Evolutionary conservation across 805 yeast genomes (phyloP).

Genomic region (Diddensiella santjacobensis): DNA sequence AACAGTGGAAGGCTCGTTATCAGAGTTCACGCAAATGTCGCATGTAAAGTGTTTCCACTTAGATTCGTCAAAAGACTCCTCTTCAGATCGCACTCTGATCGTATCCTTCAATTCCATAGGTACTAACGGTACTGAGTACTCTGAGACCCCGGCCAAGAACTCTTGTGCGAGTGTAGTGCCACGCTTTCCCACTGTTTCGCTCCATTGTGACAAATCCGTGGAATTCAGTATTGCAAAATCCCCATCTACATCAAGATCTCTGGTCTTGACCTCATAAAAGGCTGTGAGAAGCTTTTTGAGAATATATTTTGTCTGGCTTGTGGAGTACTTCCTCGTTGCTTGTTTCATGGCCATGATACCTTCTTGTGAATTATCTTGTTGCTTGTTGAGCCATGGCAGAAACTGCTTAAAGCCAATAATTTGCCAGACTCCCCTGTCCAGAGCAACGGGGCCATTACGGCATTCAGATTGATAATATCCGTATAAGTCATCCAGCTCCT

Average conservation of each 20-base stretch:
- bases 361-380: constrained; percentile 33
- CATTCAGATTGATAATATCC: constrained; percentile 27
- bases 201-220: constrained; percentile 64
- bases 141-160: constrained; percentile 33
- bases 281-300: constrained; percentile 63
- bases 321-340: constrained; percentile 82
- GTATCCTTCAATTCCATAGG: constrained; percentile 39
- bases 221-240: constrained; percentile 71
- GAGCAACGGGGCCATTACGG: constrained; percentile 41
- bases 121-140: constrained; percentile 16
- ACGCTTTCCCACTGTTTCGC: constrained; percentile 47
- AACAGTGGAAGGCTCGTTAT: constrained; percentile 53
- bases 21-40: constrained; percentile 52
- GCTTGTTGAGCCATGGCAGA: constrained; percentile 24
- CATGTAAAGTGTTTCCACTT: constrained; percentile 72
- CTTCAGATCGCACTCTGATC: constrained; percentile 24
- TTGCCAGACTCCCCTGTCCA: constrained; percentile 83
- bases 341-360: constrained; percentile 76
- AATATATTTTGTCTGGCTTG: constrained; percentile 88
- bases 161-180: constrained; percentile 49
- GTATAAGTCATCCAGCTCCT: constrained; percentile 64
- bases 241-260: constrained; percentile 54
- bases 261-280: constrained; percentile 44
- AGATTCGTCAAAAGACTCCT: constrained; percentile 21
- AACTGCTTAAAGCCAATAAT: constrained; percentile 78